Base-by-base conservation (phyloP, 2,329 filamentous ascomycete genomes). In the Hypoxylon sp. region DNA sequence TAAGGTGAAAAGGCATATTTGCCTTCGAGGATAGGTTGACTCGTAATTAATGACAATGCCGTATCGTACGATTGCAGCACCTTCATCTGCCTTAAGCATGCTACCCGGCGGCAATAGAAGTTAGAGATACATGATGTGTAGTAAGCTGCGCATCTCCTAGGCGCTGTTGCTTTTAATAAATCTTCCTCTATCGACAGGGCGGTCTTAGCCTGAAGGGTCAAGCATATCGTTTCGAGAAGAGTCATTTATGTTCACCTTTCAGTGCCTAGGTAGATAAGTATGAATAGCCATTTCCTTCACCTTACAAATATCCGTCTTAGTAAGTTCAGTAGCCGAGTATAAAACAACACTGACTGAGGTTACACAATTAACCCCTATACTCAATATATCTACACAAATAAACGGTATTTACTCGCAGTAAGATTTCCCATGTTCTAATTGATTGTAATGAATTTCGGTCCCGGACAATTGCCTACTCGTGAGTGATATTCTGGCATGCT, bases 341-440 rank as follows among this genome's bases (percentile, higher is more conserved):
- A 58, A 7, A 38, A 21, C 21, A 9, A 34, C 11, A 14, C 14
- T 34, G 3, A n/a, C 10, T 14, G 7, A 38, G 9, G 55, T 58
- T 58, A 49, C 55, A 58, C 55, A 57, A 14, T 11, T 19, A 6
- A n/a, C 55, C 43, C 55, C 56, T 60, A 60, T 49, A 36, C 48
- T 49, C 17, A 50, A 34, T 4, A 28, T 41, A 28, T 49, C n/a
- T 30, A 5, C 2, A 21, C 19, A 3, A 32, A n/a, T 10, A 17
- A 21, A 6, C 13, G 10, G 13, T 45, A 48, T 38, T 49, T 19
- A 14, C 28, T 49, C 9, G 17, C 19, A 11, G 3, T 38, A 28
- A 13, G 3, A 11, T 38, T 28, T 10, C 17, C 2, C 3, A 23
- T 28, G 14, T 49, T 36, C 1, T 21, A 10, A 14, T 38, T 49